Percentiles rank a stretch among this genome's conserved stretches.
Evolutionary conservation across 2,329 filamentous ascomycete genomes (phyloP).

Genomic region (Aplosporella prunicola): DNA sequence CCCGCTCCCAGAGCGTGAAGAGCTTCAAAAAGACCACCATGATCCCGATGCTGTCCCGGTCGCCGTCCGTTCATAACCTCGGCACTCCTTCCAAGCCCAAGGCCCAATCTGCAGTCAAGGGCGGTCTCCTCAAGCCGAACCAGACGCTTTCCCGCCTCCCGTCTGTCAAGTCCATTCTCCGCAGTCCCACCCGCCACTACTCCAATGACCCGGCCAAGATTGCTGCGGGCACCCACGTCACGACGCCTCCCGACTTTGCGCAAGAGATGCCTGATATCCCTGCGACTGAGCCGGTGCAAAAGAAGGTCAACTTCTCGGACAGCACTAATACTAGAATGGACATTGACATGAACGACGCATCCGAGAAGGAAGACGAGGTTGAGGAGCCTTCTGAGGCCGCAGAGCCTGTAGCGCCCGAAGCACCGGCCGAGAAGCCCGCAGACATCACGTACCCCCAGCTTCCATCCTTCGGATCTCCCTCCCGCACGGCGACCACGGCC

Average conservation of each 20-base stretch:
- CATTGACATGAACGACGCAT: neutral
- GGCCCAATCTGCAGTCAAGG: slow-evolving; percentile 29
- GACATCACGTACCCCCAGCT: slow-evolving; percentile 31
- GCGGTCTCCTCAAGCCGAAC: slow-evolving; percentile 29
- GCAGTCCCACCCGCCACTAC: slow-evolving; percentile 49
- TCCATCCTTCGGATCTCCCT: slow-evolving; percentile 16
- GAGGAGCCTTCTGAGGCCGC: slow-evolving; percentile 14
- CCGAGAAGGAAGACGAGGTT: too few species aligned
- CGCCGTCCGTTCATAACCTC: slow-evolving; percentile 45
- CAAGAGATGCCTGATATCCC: slow-evolving; percentile 45
- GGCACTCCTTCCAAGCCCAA: slow-evolving; percentile 24
- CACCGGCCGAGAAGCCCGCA: slow-evolving; percentile 16
- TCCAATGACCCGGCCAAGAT: slow-evolving; percentile 50
- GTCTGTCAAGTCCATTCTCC: slow-evolving; percentile 55
- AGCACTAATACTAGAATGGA: slow-evolving; percentile 36
- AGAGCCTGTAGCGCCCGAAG: slow-evolving; percentile 25
- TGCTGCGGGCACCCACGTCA: slow-evolving; percentile 49
- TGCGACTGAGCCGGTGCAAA: slow-evolving; percentile 63
- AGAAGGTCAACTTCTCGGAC: slow-evolving; percentile 73
- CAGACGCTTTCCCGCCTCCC: slow-evolving; percentile 42
- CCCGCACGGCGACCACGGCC: slow-evolving; percentile 20
- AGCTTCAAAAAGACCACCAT: slow-evolving; percentile 38
- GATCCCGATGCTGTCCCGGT: slow-evolving; percentile 43
- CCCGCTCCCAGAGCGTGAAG: slow-evolving; percentile 49
- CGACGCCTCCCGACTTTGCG: slow-evolving; percentile 38